phyloP scores from a whole-genome alignment of 139 green algal species.

The Chlamydomonas applanata region DNA sequence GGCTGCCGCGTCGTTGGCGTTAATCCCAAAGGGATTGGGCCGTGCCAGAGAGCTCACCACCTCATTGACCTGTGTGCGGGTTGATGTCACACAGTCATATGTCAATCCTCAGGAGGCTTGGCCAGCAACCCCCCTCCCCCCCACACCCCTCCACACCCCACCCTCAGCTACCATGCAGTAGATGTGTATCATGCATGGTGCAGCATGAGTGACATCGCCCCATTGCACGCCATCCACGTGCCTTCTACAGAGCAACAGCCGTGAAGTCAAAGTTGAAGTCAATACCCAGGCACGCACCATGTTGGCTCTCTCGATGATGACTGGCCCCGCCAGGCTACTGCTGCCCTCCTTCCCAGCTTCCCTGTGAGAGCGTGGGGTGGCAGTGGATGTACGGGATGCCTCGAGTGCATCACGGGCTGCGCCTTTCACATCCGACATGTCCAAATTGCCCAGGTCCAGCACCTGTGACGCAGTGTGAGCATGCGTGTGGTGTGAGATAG shows the following conservation, averaged over 20 bases:
- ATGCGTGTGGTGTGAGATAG: too few species aligned
- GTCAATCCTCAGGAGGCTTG: too few species aligned
- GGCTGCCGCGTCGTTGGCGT: not conserved
- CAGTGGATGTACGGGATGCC: not conserved
- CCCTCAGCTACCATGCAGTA: too few species aligned
- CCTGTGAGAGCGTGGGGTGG: too few species aligned
- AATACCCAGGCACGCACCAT: not conserved
- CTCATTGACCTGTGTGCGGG: not conserved
- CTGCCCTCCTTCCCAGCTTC: too few species aligned
- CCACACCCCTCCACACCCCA: not conserved
- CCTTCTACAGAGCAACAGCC: too few species aligned
- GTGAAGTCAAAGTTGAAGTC: too few species aligned
- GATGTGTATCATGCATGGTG: too few species aligned
- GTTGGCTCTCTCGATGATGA: not conserved
- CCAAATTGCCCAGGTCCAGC: not conserved
- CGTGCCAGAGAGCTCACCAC: not conserved
- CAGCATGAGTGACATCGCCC: too few species aligned
- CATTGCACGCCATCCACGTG: too few species aligned
- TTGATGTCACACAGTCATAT: too few species aligned
- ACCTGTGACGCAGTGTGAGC: not conserved
- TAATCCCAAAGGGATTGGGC: not conserved
- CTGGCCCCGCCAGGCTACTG: not conserved
- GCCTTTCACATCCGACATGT: not conserved
- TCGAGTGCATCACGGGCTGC: not conserved
- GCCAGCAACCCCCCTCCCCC: not conserved